Evolutionary conservation across 805 yeast genomes (phyloP).

Genomic region (Teunomyces kruisii): DNA sequence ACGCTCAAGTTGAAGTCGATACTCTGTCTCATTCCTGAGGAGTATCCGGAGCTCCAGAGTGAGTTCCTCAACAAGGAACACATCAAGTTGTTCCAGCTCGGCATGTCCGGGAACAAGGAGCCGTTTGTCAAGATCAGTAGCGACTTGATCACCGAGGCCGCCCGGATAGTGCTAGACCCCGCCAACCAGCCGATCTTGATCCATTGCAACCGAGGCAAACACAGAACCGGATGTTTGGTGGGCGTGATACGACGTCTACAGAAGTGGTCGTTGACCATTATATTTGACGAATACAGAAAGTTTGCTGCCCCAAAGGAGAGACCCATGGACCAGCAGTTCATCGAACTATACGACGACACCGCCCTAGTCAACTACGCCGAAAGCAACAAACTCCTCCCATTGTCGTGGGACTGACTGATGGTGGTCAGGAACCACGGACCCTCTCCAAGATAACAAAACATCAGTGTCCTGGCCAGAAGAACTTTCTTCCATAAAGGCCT

Average conservation of each 20-base stretch:
- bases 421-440: too few species aligned
- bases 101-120: slow-evolving; percentile 93
- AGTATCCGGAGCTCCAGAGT: slow-evolving; percentile 75
- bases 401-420: slow-evolving; percentile 65
- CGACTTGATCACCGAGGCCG: slow-evolving; percentile 72
- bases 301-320: slow-evolving; percentile 95
- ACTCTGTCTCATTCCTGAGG: slow-evolving; percentile 86
- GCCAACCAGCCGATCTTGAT: slow-evolving; percentile 87
- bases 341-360: slow-evolving; percentile 78
- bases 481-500: slow-evolving; percentile 66
- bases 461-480: slow-evolving; percentile 40
- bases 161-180: slow-evolving; percentile 79
- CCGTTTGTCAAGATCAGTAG: slow-evolving; percentile 78
- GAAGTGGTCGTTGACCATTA: slow-evolving; percentile 90
- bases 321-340: slow-evolving; percentile 93
- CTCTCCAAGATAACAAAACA: too few species aligned
- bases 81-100: slow-evolving; percentile 79
- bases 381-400: slow-evolving; percentile 59
- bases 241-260: slow-evolving; percentile 90
- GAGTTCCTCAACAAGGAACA: slow-evolving; percentile 60
- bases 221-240: slow-evolving; percentile 93
- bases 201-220: slow-evolving; percentile 96
- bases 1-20: slow-evolving; percentile 68
- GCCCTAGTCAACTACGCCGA: slow-evolving; percentile 58
- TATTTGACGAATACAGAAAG: slow-evolving; percentile 91